Conservation (phyloP, 2,329 filamentous ascomycete genomes). For the Emmonsiellopsis sp. region DNA sequence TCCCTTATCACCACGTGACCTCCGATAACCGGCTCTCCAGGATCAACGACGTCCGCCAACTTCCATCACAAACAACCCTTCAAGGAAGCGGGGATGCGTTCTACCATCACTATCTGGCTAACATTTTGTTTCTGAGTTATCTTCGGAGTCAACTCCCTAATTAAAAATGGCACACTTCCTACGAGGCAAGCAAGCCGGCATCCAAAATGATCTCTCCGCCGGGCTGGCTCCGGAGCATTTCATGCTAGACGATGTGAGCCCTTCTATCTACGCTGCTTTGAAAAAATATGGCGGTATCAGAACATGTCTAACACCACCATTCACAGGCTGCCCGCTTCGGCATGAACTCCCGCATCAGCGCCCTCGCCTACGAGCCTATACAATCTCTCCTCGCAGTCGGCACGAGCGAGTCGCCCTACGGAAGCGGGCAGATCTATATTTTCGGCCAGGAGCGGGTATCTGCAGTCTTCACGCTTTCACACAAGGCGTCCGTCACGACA, state of each 20-base stretch:
- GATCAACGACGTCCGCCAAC: neutral
- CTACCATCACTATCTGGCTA: neutral
- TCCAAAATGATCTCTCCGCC: conserved; percentile 82
- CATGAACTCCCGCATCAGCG: conserved; percentile 67
- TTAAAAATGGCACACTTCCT: conserved; percentile 74
- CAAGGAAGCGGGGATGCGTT: neutral
- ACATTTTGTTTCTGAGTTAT: neutral
- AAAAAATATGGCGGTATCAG: neutral
- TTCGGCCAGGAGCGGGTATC: conserved; percentile 75
- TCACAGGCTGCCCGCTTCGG: conserved; percentile 61
- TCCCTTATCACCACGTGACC: neutral
- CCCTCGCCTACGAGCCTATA: conserved; percentile 82
- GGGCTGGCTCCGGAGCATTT: conserved; percentile 72
- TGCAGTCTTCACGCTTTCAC: conserved; percentile 61
- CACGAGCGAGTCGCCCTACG: conserved; percentile 78
- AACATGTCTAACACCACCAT: neutral
- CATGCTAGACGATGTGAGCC: conserved; percentile 63
- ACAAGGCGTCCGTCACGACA: conserved; percentile 63
- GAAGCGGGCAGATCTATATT: conserved; percentile 79
- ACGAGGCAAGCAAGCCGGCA: conserved; percentile 84
- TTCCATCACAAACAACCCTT: neutral
- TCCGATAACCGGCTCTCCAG: neutral
- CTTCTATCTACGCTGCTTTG: too few relatives aligned
- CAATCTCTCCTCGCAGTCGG: conserved; percentile 90
- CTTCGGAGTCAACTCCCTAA: neutral